Evolutionary conservation across 2,329 filamentous ascomycete species (phyloP).

Genomic region (Aspergillus brasiliensis): DNA sequence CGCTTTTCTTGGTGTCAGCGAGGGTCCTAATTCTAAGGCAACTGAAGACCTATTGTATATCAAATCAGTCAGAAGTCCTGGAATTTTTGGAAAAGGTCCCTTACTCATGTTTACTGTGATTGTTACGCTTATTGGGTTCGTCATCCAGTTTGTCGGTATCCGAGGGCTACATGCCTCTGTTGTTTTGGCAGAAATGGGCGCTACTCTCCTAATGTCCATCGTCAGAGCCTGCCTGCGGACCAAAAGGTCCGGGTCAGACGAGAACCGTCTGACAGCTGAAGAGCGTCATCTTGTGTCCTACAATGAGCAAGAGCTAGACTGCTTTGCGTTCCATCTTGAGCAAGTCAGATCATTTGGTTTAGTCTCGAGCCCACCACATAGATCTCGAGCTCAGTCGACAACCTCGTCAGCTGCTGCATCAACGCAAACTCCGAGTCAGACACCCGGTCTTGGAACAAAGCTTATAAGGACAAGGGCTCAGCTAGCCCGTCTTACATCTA

Average conservation of each 20-base stretch:
- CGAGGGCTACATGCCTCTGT: slow-evolving; percentile 42
- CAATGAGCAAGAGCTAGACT: slow-evolving; percentile 38
- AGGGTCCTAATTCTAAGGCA: slow-evolving; percentile 19
- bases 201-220: slow-evolving; percentile 40
- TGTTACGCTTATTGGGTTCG: slow-evolving; percentile 36
- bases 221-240: slow-evolving; percentile 39
- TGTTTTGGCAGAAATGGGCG: slow-evolving; percentile 37
- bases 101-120: slow-evolving; percentile 27
- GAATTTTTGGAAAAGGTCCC: slow-evolving; percentile 15
- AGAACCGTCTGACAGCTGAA: slow-evolving; percentile 27
- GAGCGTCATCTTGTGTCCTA: slow-evolving; percentile 24
- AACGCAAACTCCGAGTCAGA: background rate
- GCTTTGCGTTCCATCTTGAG: slow-evolving; percentile 32
- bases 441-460: background rate
- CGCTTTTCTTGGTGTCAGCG: slow-evolving; percentile 35
- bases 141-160: slow-evolving; percentile 44
- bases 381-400: slow-evolving; percentile 7
- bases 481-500: slow-evolving; percentile 27
- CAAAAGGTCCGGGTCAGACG: slow-evolving; percentile 31
- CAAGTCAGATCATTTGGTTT: slow-evolving; percentile 27
- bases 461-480: slow-evolving; percentile 26
- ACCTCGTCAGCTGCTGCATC: slow-evolving; percentile 11
- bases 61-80: slow-evolving; percentile 28
- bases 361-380: slow-evolving; percentile 2
- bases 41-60: slow-evolving; percentile 26